These are phyloP conservation scores for Leucocoprinus leucothites DNA, from an alignment of 768 basidiomycete genomes.

Conservation along the genomic window DNA sequence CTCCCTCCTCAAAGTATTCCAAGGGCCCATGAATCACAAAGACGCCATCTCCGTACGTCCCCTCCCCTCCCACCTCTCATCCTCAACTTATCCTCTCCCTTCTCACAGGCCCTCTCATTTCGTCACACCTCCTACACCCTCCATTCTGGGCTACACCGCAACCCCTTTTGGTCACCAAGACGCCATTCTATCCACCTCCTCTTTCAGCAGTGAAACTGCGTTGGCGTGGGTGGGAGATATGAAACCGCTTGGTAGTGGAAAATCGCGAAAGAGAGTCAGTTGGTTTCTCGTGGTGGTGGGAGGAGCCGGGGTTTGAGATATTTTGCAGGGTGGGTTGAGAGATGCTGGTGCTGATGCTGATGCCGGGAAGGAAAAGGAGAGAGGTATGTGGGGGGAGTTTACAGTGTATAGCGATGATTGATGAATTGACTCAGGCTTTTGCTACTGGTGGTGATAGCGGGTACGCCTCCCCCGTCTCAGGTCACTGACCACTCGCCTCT, in stretches of 20 bases:
- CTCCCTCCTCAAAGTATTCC: too few species aligned
- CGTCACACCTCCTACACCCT: conserved; percentile 66
- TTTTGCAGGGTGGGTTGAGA: conserved; percentile 77
- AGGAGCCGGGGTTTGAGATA: conserved; percentile 74
- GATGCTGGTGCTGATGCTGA: too few species aligned
- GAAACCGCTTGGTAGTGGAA: conserved; percentile 95
- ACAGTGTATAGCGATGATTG: too few species aligned
- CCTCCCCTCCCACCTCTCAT: too few species aligned
- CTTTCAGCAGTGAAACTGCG: too few species aligned
- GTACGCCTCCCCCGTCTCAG: conserved; percentile 32
- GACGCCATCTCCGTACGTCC: conserved; percentile 34
- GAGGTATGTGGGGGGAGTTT: conserved; percentile 87
- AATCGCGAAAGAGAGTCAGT: conserved; percentile 89
- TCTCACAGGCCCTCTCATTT: conserved; percentile 60
- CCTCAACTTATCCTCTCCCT: conserved; percentile 8
- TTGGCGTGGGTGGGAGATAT: conserved; percentile 86
- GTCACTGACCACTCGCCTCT: too few species aligned
- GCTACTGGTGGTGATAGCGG: too few species aligned
- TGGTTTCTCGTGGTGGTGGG: conserved; percentile 96
- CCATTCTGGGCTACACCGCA: conserved; percentile 90
- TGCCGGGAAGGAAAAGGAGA: conserved; percentile 49
- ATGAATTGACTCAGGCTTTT: too few species aligned
- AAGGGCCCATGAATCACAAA: conserved; percentile 67
- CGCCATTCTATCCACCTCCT: conserved; percentile 63
- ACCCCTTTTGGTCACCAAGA: conserved; percentile 98